A percentile compares a stretch with the other conserved stretches of the same genome.
Conservation (phyloP, 805 yeast species). For the Candida chilensis region DNA sequence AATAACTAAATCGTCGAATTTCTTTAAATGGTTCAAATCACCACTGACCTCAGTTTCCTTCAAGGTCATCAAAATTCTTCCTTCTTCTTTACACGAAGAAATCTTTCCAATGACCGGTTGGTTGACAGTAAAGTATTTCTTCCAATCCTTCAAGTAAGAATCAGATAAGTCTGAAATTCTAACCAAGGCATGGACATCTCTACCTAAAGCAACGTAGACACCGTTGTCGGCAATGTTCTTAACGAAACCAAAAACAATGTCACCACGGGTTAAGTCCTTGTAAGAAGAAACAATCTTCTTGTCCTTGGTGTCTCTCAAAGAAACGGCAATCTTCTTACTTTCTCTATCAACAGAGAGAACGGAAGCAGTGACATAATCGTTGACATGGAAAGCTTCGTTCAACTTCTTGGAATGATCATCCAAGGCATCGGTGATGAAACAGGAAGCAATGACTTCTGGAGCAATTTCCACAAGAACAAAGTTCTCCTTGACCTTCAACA, state of each 20-base stretch:
- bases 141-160: constrained; percentile 80
- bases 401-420: constrained; percentile 53
- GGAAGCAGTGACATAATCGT: constrained; percentile 50
- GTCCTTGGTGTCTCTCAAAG: constrained; percentile 53
- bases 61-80: constrained; percentile 65
- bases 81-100: constrained; percentile 48
- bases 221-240: constrained; percentile 69
- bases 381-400: constrained; percentile 35
- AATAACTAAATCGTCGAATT: constrained; percentile 56
- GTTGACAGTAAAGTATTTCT: constrained; percentile 57
- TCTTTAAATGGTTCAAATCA: constrained; percentile 45
- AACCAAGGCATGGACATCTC: constrained; percentile 67
- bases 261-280: constrained; percentile 56
- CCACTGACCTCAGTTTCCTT: constrained; percentile 79
- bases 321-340: constrained; percentile 48
- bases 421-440: constrained; percentile 71
- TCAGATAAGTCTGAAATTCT: constrained; percentile 79
- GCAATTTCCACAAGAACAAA: constrained; percentile 65
- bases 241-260: constrained; percentile 73
- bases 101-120: constrained; percentile 74
- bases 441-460: constrained; percentile 48
- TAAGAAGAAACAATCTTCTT: constrained; percentile 35
- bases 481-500: constrained; percentile 47
- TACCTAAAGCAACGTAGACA: constrained; percentile 68
- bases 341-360: constrained; percentile 36